These are phyloP conservation scores for Arachis monticola DNA, from an alignment of 331 rosid species.

Conservation along the genomic window DNA sequence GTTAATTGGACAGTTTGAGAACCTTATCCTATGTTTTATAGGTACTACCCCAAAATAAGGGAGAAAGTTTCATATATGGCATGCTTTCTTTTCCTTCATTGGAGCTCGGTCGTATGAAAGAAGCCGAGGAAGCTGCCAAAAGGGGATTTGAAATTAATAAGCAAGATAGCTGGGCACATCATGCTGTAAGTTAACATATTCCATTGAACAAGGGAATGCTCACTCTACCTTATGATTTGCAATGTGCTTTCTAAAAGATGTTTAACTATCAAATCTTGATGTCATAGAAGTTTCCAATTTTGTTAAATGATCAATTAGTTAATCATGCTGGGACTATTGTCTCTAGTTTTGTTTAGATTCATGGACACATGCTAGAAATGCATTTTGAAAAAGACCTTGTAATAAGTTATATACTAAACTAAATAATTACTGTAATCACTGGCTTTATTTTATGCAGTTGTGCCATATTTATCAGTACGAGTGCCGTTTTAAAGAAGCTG, in stretches of 20 bases:
- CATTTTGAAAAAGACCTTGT: not conserved
- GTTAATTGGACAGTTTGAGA: constrained; percentile 4
- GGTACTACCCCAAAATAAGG: constrained; percentile 74
- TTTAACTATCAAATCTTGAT: not conserved
- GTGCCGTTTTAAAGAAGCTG: not conserved
- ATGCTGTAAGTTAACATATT: constrained; percentile 62
- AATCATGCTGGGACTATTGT: not conserved
- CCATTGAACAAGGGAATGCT: constrained; percentile 11
- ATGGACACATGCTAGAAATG: not conserved
- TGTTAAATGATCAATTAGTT: not conserved
- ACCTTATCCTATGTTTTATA: constrained; percentile 39
- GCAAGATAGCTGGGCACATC: constrained; percentile 81
- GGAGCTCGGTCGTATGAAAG: constrained; percentile 78
- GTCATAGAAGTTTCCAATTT: not conserved
- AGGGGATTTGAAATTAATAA: constrained; percentile 73
- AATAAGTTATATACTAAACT: not conserved
- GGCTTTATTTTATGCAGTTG: not conserved
- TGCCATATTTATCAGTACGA: not conserved
- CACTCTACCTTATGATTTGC: not conserved
- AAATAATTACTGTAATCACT: not conserved
- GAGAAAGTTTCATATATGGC: constrained; percentile 72
- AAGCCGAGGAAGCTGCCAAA: constrained; percentile 83
- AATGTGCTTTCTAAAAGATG: too few relatives aligned
- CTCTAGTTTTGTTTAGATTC: not conserved
- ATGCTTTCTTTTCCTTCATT: constrained; percentile 86